These are phyloP conservation scores for Symbiodinium pilosum DNA, from an alignment of 73 alveolate genomes.

Conservation along the genomic window DNA sequence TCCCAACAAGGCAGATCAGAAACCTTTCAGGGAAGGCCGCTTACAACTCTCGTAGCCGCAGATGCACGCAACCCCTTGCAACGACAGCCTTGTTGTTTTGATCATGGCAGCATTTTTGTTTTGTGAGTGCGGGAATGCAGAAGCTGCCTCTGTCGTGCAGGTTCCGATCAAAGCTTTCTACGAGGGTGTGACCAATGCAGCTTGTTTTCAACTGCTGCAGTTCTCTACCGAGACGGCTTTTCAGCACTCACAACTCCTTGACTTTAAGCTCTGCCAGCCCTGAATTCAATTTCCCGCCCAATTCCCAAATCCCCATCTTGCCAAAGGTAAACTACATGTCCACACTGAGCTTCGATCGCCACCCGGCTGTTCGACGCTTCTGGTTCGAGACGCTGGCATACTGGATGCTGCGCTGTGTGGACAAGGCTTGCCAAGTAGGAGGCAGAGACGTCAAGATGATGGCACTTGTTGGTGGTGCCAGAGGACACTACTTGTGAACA, in stretches of 20 bases:
- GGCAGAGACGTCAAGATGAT: not conserved
- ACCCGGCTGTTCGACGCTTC: conserved; percentile 93
- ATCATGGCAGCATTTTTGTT: not conserved
- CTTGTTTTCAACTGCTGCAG: not conserved
- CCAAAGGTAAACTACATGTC: conserved; percentile 93
- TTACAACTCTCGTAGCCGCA: not conserved
- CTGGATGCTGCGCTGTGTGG: conserved; percentile 86
- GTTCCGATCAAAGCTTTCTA: conserved; percentile 93
- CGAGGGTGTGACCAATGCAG: conserved; percentile 69
- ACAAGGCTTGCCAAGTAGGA: no score
- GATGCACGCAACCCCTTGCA: not conserved
- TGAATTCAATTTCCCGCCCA: no score
- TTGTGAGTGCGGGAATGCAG: not conserved
- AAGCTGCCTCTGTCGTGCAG: not conserved
- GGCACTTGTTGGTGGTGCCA: not conserved
- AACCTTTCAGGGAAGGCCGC: no score
- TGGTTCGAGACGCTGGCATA: conserved; percentile 89
- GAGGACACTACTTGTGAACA: not conserved
- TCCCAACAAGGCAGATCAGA: conserved; percentile 61
- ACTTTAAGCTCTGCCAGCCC: no score
- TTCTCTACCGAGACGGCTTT: no score
- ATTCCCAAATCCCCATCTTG: no score
- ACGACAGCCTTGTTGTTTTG: no score
- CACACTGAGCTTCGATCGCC: conserved; percentile 94
- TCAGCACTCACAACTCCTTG: no score